A percentile compares a stretch with the other conserved stretches of the same genome.
phyloP scores from a whole-genome alignment of 139 green algal species.

The Picochlorum sp. region DNA sequence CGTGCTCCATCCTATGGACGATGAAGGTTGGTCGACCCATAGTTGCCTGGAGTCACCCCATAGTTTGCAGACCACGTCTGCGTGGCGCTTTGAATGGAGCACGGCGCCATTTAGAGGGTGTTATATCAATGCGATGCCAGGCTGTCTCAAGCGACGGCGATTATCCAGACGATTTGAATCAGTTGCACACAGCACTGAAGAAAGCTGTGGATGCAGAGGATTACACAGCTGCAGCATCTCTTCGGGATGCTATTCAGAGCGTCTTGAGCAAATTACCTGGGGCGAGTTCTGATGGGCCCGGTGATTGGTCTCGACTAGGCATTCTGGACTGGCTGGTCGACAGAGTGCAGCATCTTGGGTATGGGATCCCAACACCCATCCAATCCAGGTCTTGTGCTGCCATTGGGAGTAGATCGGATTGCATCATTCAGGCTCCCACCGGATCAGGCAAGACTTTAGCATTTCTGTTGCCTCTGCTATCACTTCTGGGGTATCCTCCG shows the following conservation, averaged over 20 bases:
- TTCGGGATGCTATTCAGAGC: constrained; percentile 35
- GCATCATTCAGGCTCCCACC: constrained; percentile 53
- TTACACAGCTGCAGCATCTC: constrained; percentile 39
- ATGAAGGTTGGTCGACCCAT: too few relatives aligned
- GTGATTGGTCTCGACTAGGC: constrained; percentile 53
- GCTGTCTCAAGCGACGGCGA: too few relatives aligned
- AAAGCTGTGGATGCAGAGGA: constrained; percentile 37
- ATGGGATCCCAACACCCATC: constrained; percentile 66
- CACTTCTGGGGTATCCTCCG: constrained; percentile 56
- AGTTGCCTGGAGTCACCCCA: too few relatives aligned
- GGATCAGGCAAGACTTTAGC: constrained; percentile 75
- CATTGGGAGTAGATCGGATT: constrained; percentile 47
- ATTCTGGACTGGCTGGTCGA: constrained; percentile 66
- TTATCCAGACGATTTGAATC: constrained; percentile 50
- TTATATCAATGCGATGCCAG: too few relatives aligned
- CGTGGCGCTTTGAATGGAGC: too few relatives aligned
- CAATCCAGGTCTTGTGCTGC: constrained; percentile 49
- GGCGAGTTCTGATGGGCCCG: not conserved
- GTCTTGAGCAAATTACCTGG: constrained; percentile 1
- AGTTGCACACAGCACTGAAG: constrained; percentile 59
- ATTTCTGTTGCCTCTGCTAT: constrained; percentile 64
- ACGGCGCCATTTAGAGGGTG: too few relatives aligned
- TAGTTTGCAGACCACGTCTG: too few relatives aligned
- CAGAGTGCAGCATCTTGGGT: constrained; percentile 55
- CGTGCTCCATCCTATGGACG: too few relatives aligned